Evolutionary conservation across 1,284 basidiomycete genomes (phyloP), one percentile per base, ranked within the genome.

Genomic region (Puccinia polysora): DNA sequence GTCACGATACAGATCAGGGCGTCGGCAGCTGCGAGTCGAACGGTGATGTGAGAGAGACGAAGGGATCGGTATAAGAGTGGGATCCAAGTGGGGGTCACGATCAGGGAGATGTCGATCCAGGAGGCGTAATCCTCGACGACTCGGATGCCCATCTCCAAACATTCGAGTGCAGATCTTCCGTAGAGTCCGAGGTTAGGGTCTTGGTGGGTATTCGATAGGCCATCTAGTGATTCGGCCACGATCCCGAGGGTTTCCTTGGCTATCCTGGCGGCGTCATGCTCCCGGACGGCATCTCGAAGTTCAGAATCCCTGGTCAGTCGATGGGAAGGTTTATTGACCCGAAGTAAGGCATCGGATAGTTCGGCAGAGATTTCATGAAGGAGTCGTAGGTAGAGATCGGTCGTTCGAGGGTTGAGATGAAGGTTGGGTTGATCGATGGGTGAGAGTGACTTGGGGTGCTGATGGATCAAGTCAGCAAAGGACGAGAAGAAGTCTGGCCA

Each of bases 61-160:
- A 98, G 85, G 32, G 96, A 84, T 50, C 84, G 86, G 80, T 93
- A 95, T 60, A 97, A 84, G 58, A 98, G 82, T 5, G 88, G 86
- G 32, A 98, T 86, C 0, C 93, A 93, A 10, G 86, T 86, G 25
- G 90, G 91, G 0, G 93, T 97, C 74, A 99, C 89, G 34, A 96
- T 91, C 73, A 98, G 83, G 77, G 91, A 90, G 78, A 99, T 94
- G 79, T 99, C 97, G 77, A 98, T 89, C 96, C 96, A 99, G 8
- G 93, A 91, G 75, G 91, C 92, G 81, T 97, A 98, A 50, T 93
- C 91, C 10, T 88, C 90, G 78, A 96, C 90, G 1, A 96, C 91
- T 75, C 89, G 85, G 73, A 97, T 84, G 15, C 91, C 90, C 85
- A 89, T 88, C 77, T 94, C 90, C 0, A 92, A 88, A 6, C 91